A percentile compares a stretch with the other conserved stretches of the same genome.
phyloP scores from a whole-genome alignment of 257 asterid genomes.

The Fraxinus anomala region DNA sequence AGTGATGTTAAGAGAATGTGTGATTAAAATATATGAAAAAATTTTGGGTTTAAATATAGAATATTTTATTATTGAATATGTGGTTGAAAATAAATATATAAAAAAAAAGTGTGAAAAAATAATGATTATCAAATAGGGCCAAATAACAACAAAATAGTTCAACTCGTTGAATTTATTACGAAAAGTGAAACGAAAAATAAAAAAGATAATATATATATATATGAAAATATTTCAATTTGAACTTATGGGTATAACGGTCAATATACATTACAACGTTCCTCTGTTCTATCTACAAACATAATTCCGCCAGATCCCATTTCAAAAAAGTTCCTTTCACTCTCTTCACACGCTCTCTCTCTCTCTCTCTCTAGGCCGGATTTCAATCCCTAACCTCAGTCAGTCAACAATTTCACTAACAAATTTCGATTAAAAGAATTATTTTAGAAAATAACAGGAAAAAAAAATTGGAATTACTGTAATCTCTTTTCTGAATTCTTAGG shows the following conservation, averaged over 20 bases:
- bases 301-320: conserved; percentile 54
- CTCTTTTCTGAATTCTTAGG: conserved; percentile 19
- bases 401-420: conserved; percentile 25
- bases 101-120: too few relatives aligned
- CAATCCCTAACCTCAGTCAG: conserved; percentile 30
- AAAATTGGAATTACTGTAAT: not conserved
- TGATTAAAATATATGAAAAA: too few relatives aligned
- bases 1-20: too few relatives aligned
- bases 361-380: conserved; percentile 32
- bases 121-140: too few relatives aligned
- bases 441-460: not conserved
- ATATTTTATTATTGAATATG: too few relatives aligned
- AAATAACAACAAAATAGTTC: too few relatives aligned
- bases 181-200: not conserved
- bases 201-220: not conserved
- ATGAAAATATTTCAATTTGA: conserved; percentile 2
- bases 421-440: not conserved
- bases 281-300: not conserved
- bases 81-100: too few relatives aligned
- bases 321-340: conserved; percentile 28
- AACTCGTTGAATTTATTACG: too few relatives aligned
- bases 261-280: conserved; percentile 46
- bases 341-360: conserved; percentile 24
- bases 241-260: conserved; percentile 50
- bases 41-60: too few relatives aligned